Evolutionary conservation across 805 yeast genomes (phyloP).

Genomic region (Metschnikowia amazonensis): DNA sequence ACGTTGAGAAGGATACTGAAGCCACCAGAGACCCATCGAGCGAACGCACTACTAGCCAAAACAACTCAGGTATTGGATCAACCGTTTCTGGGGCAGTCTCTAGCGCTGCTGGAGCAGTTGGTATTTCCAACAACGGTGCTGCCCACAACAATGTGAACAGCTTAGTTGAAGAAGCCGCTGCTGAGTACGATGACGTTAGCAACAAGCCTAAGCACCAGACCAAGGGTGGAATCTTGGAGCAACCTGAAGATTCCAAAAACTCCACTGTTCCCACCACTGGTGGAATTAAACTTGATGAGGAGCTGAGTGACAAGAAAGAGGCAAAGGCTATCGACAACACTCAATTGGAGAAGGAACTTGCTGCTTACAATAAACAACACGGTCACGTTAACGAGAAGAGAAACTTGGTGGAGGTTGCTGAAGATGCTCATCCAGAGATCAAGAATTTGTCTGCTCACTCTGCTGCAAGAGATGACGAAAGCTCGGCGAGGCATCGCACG

Average conservation of each 20-base stretch:
- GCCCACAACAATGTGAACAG: slow-evolving; percentile 15
- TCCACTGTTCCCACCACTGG: slow-evolving; percentile 1
- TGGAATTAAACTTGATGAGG: slow-evolving; percentile 2
- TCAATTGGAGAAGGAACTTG: slow-evolving; percentile 23
- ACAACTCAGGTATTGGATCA: slow-evolving; percentile 9
- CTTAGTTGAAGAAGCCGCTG: slow-evolving; percentile 21
- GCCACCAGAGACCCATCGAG: not conserved
- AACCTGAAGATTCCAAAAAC: slow-evolving; percentile 1
- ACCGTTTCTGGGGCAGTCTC: slow-evolving; percentile 20
- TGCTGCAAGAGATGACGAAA: slow-evolving; percentile 2
- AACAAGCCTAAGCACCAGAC: slow-evolving; percentile 11
- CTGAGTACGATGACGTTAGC: slow-evolving; percentile 8
- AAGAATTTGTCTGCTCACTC: slow-evolving; percentile 18
- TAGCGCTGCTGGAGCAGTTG: slow-evolving; percentile 20
- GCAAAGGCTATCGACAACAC: slow-evolving; percentile 12
- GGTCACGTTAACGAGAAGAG: slow-evolving; percentile 21
- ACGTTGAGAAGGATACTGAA: not conserved
- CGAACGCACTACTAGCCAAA: not conserved
- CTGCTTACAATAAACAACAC: slow-evolving; percentile 27
- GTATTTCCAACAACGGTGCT: slow-evolving; percentile 7
- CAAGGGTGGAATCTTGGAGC: slow-evolving; percentile 10
- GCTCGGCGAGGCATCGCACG: slow-evolving; percentile 10
- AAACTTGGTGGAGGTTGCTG: slow-evolving; percentile 29
- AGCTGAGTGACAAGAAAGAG: slow-evolving; percentile 6
- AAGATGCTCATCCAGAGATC: slow-evolving; percentile 18